phyloP scores from a whole-genome alignment of 176 grass and related monocot species.

The Triticum timopheevii region DNA sequence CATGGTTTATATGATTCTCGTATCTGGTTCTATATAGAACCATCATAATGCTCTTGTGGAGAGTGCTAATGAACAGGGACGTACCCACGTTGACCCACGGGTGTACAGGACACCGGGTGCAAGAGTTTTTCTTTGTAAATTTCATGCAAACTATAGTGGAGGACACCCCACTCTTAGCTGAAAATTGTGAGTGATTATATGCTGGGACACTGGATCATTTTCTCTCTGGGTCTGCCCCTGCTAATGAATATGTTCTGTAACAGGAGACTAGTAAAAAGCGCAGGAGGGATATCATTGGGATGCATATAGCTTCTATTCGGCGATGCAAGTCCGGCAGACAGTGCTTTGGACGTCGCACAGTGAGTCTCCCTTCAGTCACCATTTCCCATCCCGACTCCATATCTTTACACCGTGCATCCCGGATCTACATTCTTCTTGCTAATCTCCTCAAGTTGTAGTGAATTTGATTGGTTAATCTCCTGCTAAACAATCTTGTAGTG shows the following conservation, averaged over 20 bases:
- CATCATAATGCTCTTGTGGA: background rate
- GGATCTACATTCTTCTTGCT: background rate
- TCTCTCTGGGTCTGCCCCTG: too few relatives aligned
- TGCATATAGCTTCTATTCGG: background rate
- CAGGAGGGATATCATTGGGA: background rate
- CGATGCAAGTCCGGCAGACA: background rate
- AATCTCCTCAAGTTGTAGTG: background rate
- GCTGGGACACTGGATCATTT: too few relatives aligned
- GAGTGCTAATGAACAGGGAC: background rate
- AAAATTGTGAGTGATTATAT: too few relatives aligned
- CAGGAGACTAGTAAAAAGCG: background rate
- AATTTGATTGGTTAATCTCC: background rate
- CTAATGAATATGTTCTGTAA: background rate
- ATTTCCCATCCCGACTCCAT: background rate
- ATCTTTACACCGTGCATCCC: background rate
- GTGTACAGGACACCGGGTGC: too few relatives aligned
- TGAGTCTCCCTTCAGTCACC: background rate
- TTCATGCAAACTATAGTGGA: too few relatives aligned
- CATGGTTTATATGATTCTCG: too few relatives aligned
- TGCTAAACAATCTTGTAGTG: background rate
- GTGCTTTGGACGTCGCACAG: background rate
- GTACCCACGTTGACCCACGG: too few relatives aligned
- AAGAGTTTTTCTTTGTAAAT: too few relatives aligned
- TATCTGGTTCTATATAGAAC: too few relatives aligned
- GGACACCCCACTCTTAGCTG: too few relatives aligned